phyloP scores from a whole-genome alignment of 176 grass and related monocot genomes.

The Ensete ventricosum region DNA sequence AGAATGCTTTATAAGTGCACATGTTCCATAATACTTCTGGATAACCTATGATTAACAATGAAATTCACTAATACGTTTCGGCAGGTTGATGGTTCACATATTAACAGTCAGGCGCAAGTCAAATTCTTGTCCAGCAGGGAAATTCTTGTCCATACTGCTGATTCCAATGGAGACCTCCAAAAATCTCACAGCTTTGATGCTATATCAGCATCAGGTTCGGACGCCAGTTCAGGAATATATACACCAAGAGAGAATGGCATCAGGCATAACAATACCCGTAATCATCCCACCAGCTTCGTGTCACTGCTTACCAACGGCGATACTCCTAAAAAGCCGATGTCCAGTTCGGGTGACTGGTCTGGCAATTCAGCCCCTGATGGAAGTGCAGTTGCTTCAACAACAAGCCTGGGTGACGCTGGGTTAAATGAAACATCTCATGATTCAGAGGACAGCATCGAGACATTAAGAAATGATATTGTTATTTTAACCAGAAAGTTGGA shows the following conservation, averaged over 20 bases:
- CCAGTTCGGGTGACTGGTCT: conserved; percentile 81
- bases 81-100: conserved; percentile 51
- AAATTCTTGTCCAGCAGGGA: conserved; percentile 61
- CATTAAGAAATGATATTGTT: conserved; percentile 67
- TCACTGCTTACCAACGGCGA: conserved; percentile 53
- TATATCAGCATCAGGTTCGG: conserved; percentile 62
- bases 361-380: conserved; percentile 72
- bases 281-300: conserved; percentile 34
- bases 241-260: conserved; percentile 49
- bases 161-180: conserved; percentile 37
- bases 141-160: conserved; percentile 15
- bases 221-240: conserved; percentile 68
- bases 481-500: conserved; percentile 66
- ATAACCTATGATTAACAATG: background rate
- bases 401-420: conserved; percentile 65
- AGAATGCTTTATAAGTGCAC: background rate
- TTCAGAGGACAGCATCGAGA: conserved; percentile 66
- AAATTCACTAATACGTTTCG: background rate
- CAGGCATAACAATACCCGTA: conserved; percentile 37
- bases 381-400: conserved; percentile 77
- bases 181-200: conserved; percentile 80
- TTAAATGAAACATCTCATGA: conserved; percentile 31
- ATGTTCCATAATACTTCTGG: background rate
- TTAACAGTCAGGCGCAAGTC: conserved; percentile 46
- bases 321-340: conserved; percentile 35